Evolutionary conservation across 192 early-diverging fungal genomes (phyloP).

Genomic region (Coemansia sp.): DNA sequence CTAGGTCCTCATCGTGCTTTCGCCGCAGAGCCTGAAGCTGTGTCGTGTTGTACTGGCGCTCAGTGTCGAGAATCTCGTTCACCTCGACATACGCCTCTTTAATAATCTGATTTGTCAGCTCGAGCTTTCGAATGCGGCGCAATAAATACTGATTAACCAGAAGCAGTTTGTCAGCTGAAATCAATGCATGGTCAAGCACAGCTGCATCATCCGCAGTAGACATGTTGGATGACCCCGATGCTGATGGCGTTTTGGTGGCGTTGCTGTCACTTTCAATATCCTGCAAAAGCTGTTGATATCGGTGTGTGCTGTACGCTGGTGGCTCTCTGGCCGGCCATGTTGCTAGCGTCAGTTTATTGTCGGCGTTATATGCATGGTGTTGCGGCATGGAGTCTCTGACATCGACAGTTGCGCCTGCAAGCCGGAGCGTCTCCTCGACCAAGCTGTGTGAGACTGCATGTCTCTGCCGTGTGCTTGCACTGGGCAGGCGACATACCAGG

Average conservation of each 20-base stretch:
- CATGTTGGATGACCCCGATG: neutral
- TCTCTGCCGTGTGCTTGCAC: neutral
- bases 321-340: neutral
- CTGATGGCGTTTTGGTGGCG: constrained; percentile 15
- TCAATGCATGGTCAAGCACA: constrained; percentile 4
- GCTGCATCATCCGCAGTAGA: constrained; percentile 12
- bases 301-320: neutral
- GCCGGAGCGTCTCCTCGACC: constrained; percentile 17
- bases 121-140: constrained; percentile 53
- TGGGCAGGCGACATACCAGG: neutral
- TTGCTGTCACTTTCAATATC: constrained; percentile 13
- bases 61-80: constrained; percentile 44
- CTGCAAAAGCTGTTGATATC: neutral
- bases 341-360: no score
- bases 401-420: neutral
- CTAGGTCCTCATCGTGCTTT: constrained; percentile 48
- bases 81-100: constrained; percentile 51
- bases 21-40: constrained; percentile 29
- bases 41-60: constrained; percentile 42
- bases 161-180: constrained; percentile 14
- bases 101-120: constrained; percentile 53
- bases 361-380: neutral
- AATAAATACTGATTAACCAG: constrained; percentile 33
- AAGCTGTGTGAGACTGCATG: constrained; percentile 10
- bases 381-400: neutral